Conservation (phyloP, 106 monocot species). For the Hemerocallis citrina region DNA sequence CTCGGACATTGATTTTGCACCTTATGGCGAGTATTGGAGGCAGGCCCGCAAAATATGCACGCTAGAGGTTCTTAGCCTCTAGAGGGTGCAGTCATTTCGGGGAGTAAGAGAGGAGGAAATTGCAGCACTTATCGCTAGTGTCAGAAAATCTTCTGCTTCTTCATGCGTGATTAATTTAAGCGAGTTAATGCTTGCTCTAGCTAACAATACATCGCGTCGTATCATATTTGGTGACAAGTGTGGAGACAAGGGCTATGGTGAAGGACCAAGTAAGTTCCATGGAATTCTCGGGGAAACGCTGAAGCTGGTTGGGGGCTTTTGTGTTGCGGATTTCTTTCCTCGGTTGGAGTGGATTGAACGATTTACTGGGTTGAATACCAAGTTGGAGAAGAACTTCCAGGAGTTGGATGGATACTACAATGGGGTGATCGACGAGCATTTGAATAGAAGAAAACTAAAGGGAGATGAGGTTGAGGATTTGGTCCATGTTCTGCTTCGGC, state of each 20-base stretch:
- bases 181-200: constrained; percentile 10
- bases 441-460: background rate
- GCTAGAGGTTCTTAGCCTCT: constrained; percentile 6
- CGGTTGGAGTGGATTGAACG: constrained; percentile 4
- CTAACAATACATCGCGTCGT: constrained; percentile 4
- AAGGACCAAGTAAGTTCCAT: background rate
- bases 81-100: constrained; percentile 8
- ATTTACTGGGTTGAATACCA: background rate
- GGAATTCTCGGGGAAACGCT: background rate
- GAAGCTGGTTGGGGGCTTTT: background rate
- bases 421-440: constrained; percentile 7
- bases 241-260: constrained; percentile 2
- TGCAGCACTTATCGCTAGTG: background rate
- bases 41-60: constrained; percentile 4
- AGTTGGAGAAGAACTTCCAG: background rate
- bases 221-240: constrained; percentile 3
- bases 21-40: constrained; percentile 11
- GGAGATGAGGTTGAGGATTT: background rate
- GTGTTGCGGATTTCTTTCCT: too few species aligned
- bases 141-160: background rate
- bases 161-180: constrained; percentile 10
- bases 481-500: constrained; percentile 8
- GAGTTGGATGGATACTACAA: background rate
- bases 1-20: constrained; percentile 16
- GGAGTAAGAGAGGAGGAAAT: constrained; percentile 12